Evolutionary conservation across 1,139 yeast genomes (phyloP).

Genomic region (Sugiyamaella paludigena): DNA sequence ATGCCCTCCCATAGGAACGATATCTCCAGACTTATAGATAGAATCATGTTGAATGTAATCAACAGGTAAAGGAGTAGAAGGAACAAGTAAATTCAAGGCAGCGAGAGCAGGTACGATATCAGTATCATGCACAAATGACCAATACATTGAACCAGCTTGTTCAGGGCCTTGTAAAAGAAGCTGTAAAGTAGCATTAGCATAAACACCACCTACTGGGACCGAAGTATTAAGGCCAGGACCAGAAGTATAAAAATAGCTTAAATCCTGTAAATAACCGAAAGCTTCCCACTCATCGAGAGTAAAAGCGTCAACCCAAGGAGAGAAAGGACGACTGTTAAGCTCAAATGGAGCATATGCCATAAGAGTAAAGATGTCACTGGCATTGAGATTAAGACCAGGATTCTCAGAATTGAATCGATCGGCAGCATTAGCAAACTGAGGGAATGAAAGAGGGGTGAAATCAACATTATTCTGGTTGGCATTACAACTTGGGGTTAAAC

Average conservation of each 20-base stretch:
- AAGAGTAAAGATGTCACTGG: slow-evolving; percentile 44
- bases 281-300: slow-evolving; percentile 53
- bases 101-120: slow-evolving; percentile 51
- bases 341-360: slow-evolving; percentile 58
- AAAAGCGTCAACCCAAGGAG: slow-evolving; percentile 56
- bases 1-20: slow-evolving; percentile 60
- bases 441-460: slow-evolving; percentile 15
- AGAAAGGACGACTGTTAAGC: slow-evolving; percentile 51
- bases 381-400: slow-evolving; percentile 45
- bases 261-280: slow-evolving; percentile 48
- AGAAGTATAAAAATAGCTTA: slow-evolving; percentile 48
- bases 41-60: slow-evolving; percentile 42
- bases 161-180: slow-evolving; percentile 45
- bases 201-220: slow-evolving; percentile 48
- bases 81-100: slow-evolving; percentile 50
- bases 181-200: slow-evolving; percentile 49
- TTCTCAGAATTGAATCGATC: slow-evolving; percentile 41
- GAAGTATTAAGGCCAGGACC: slow-evolving; percentile 55
- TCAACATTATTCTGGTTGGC: slow-evolving; percentile 38
- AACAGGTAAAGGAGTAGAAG: slow-evolving; percentile 39
- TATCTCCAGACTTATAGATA: slow-evolving; percentile 46
- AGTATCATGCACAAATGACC: slow-evolving; percentile 59
- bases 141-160: slow-evolving; percentile 35
- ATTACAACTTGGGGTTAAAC: slow-evolving; percentile 39
- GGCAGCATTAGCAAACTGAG: slow-evolving; percentile 41